Percentiles rank a stretch among this genome's conserved stretches.
Evolutionary conservation across 345 rosid species (phyloP).

Genomic region (Anastatica hierochuntica): DNA sequence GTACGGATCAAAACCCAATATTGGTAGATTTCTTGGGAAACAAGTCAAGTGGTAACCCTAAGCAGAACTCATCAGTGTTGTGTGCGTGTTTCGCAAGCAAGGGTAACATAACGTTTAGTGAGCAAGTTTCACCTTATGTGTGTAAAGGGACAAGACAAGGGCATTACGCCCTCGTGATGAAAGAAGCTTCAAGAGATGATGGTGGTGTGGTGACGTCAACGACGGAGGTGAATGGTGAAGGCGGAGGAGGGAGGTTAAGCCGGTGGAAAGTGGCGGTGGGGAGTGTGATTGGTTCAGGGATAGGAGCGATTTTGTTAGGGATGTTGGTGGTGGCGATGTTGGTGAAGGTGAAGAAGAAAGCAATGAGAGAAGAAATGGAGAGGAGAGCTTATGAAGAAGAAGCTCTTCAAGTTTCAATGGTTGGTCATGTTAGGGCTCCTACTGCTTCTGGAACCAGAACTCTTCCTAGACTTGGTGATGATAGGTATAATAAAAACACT

Average conservation of each 20-base stretch:
- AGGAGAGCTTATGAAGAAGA: slow-evolving; percentile 35
- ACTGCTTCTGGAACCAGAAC: slow-evolving; percentile 26
- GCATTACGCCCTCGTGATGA: slow-evolving; percentile 29
- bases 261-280: slow-evolving; percentile 31
- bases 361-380: slow-evolving; percentile 28
- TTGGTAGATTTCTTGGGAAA: slow-evolving; percentile 17
- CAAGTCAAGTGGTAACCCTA: neutral
- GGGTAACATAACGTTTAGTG: slow-evolving; percentile 19
- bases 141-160: slow-evolving; percentile 25
- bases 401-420: slow-evolving; percentile 35
- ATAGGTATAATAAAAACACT: slow-evolving; percentile 36
- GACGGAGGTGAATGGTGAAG: slow-evolving; percentile 20
- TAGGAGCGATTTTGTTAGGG: slow-evolving; percentile 28
- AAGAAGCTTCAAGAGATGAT: neutral
- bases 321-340: slow-evolving; percentile 31
- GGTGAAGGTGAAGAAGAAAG: slow-evolving; percentile 32
- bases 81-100: slow-evolving; percentile 30
- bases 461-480: slow-evolving; percentile 12
- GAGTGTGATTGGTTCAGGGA: slow-evolving; percentile 25
- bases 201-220: slow-evolving; percentile 2
- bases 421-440: slow-evolving; percentile 29
- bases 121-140: slow-evolving; percentile 23
- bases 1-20: slow-evolving; percentile 20
- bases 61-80: slow-evolving; percentile 10
- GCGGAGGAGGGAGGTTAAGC: slow-evolving; percentile 17